Evolutionary conservation across 2,329 filamentous ascomycete species (phyloP), one percentile per base, ranked within the genome.

Genomic region (Atkinsonella texensis): DNA sequence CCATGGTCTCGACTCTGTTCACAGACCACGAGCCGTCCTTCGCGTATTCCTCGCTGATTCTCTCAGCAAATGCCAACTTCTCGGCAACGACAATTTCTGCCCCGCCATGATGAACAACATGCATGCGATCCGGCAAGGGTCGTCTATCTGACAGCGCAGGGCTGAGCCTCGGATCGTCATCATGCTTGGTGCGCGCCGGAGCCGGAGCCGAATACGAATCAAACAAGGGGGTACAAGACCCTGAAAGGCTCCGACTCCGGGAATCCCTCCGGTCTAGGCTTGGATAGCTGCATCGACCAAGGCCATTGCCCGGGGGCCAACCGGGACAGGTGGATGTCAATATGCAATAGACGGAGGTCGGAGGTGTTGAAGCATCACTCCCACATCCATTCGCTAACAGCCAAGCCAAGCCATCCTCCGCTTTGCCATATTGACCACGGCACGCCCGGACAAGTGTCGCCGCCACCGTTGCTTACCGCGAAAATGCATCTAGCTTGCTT

Each of bases 41-140:
- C 15, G 46, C 44, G 40, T 60, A 56, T 35, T 65, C 58, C 35
- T 49, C 46, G 48, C 62, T 65, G 7, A 61, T 59, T 8, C 70
- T 58, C 65, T 60, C 58, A 71, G 68, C 18, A 20, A 47, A 47
- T 9, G 46, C 32, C 46, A 47, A 20, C 32, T 47, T 28, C 46
- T 39, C 58, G 74, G 70, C 13, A 66, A 58, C 1, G 8, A 74
- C 56, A 38, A 74, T 71, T 52, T 74, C 71, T 11, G 70, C 10
- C 54, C 63, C 3, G 70, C 59, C 12, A 73, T 60, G 7, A 72
- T 58, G 45, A 75, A 61, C 13, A 74, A n/a, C n/a, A n/a, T n/a
- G 50, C 55, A 74, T 66, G 12, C 66, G 54, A 23, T 59, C 50
- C 0, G 71, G 72, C n/a, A 48, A 32, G 11, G 15, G 33, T 32